A percentile compares a stretch with the other conserved stretches of the same genome.
These are phyloP conservation scores for Cicer chorassanicum DNA, from an alignment of 306 rosid genomes.

Conservation along the genomic window DNA sequence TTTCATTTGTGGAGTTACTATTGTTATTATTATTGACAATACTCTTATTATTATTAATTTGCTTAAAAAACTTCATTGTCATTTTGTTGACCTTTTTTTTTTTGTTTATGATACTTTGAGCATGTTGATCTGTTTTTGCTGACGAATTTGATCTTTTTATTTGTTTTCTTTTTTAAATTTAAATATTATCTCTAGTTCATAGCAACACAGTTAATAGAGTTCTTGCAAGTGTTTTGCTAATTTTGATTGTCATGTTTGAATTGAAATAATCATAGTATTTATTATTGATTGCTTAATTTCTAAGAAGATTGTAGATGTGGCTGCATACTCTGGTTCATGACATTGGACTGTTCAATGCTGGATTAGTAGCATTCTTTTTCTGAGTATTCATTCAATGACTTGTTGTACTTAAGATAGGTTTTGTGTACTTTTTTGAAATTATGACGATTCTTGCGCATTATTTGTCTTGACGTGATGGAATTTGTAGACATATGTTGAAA, in stretches of 20 bases:
- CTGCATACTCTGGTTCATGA: background rate
- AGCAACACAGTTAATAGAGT: background rate
- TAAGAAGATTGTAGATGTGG: background rate
- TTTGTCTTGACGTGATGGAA: background rate
- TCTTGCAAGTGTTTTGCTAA: slow-evolving; percentile 21
- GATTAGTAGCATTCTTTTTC: background rate
- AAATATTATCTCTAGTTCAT: background rate
- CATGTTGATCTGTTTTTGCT: background rate
- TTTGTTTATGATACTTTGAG: background rate
- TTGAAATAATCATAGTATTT: background rate
- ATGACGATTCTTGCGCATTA: background rate
- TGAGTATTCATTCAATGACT: background rate
- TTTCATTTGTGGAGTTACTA: background rate
- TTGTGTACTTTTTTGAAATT: slow-evolving; percentile 35
- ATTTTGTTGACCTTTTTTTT: background rate
- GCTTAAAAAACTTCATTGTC: background rate
- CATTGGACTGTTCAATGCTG: background rate
- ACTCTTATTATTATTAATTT: no score
- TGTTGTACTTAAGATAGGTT: background rate
- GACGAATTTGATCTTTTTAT: background rate
- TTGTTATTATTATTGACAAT: background rate
- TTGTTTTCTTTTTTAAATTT: no score
- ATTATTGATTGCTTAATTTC: slow-evolving; percentile 2
- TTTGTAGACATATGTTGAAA: slow-evolving; percentile 6
- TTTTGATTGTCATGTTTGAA: slow-evolving; percentile 7